phyloP scores from a whole-genome alignment of 805 yeast species.

The Saccharomyces eubayanus region DNA sequence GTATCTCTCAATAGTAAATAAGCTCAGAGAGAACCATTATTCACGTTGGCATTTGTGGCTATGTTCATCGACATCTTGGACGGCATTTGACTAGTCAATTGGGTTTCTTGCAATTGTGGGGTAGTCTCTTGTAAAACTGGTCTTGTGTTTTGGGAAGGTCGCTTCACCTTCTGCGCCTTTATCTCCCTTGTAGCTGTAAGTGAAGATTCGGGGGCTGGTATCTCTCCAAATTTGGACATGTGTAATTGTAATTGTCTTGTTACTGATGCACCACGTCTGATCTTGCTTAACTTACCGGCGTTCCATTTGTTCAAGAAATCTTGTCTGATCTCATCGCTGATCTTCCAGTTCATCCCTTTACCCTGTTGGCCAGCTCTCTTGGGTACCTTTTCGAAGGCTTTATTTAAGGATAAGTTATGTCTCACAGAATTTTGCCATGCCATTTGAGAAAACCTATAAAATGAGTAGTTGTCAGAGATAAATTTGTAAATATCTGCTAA shows the following conservation, averaged over 20 bases:
- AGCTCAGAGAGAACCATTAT: not conserved
- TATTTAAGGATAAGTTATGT: conserved; percentile 86
- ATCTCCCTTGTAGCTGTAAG: not conserved
- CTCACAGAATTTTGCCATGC: conserved; percentile 99
- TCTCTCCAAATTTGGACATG: conserved; percentile 38
- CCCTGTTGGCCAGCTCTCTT: conserved; percentile 90
- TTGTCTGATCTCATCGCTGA: conserved; percentile 68
- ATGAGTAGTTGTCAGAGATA: conserved; percentile 79
- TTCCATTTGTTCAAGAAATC: conserved; percentile 77
- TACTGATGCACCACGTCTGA: conserved; percentile 68
- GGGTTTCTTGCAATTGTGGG: not conserved
- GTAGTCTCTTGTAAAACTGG: not conserved
- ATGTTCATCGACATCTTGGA: not conserved
- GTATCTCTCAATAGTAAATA: not conserved
- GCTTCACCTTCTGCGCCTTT: not conserved
- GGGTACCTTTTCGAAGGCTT: conserved; percentile 95
- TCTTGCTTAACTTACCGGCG: conserved; percentile 60
- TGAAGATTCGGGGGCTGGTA: conserved; percentile 27
- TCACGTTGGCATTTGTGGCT: not conserved
- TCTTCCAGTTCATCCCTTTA: conserved; percentile 99
- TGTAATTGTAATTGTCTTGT: conserved; percentile 71
- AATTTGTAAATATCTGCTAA: conserved; percentile 85
- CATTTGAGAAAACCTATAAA: conserved; percentile 75
- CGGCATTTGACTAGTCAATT: not conserved
- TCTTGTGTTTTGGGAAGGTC: not conserved